These are phyloP conservation scores for Tulasnella sp. DNA, from an alignment of 768 basidiomycete genomes.

Conservation along the genomic window DNA sequence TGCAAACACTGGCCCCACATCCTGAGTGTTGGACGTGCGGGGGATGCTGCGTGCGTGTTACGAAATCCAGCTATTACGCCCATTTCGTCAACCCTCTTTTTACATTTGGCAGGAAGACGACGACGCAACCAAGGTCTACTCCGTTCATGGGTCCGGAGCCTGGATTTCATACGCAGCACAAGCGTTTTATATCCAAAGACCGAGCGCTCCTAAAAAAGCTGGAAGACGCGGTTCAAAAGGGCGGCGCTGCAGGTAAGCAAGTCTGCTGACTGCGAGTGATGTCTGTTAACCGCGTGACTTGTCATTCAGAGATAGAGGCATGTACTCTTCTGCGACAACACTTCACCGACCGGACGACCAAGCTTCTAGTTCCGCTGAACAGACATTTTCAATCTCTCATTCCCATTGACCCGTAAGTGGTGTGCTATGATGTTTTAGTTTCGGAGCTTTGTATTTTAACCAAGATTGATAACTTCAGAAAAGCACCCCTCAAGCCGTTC, in stretches of 20 bases:
- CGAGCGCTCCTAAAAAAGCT: constrained; percentile 60
- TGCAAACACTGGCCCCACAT: constrained; percentile 78
- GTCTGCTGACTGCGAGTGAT: background rate
- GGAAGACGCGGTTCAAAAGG: constrained; percentile 45
- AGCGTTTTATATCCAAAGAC: constrained; percentile 81
- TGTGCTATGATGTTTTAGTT: background rate
- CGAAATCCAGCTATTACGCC: background rate
- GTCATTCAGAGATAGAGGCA: constrained; percentile 34
- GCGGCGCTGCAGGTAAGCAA: constrained; percentile 30
- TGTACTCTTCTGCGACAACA: constrained; percentile 63
- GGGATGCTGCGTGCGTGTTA: constrained; percentile 7
- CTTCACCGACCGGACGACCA: constrained; percentile 77
- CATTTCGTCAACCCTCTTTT: background rate
- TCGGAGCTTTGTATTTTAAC: background rate
- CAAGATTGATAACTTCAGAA: background rate
- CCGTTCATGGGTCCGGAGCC: constrained; percentile 24
- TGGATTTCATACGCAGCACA: constrained; percentile 40
- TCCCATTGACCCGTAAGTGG: constrained; percentile 51
- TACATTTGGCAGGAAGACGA: background rate
- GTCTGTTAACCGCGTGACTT: background rate
- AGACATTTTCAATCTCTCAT: constrained; percentile 86
- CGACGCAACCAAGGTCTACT: background rate
- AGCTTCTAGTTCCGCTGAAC: constrained; percentile 80
- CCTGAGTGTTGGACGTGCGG: constrained; percentile 53
- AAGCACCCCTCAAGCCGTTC: constrained; percentile 41